Evolutionary conservation across 1,284 basidiomycete genomes (phyloP).

Genomic region (Sporisorium graminicola): DNA sequence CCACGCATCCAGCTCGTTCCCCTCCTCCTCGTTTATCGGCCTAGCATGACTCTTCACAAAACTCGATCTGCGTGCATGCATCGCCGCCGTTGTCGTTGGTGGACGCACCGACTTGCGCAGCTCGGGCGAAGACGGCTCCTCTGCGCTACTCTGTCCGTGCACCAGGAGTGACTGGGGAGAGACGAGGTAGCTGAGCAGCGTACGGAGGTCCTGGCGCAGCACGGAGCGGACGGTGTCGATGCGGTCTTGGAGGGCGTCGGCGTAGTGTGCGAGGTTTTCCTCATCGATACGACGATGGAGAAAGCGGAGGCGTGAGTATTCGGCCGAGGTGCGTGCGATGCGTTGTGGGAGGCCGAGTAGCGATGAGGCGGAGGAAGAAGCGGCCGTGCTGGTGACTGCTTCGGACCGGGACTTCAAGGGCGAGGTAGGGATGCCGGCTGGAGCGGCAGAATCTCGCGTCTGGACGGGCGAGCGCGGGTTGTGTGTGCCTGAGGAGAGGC

Average conservation of each 20-base stretch:
- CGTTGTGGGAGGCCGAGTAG: constrained; percentile 75
- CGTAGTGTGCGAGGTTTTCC: constrained; percentile 79
- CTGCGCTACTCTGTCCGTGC: constrained; percentile 13
- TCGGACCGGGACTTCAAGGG: constrained; percentile 9
- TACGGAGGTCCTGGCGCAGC: constrained; percentile 84
- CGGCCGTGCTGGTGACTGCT: background rate
- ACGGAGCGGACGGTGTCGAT: constrained; percentile 83
- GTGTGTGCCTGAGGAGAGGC: constrained; percentile 13
- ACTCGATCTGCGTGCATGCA: constrained; percentile 22
- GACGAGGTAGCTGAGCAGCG: constrained; percentile 77
- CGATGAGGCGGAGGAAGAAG: constrained; percentile 14
- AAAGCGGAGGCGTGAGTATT: constrained; percentile 93
- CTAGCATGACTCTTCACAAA: constrained; percentile 20
- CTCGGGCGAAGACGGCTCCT: constrained; percentile 26
- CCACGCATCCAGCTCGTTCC: constrained; percentile 39
- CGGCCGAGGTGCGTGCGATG: constrained; percentile 84
- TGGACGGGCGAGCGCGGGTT: background rate
- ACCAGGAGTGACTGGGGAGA: constrained; percentile 39
- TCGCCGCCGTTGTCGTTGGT: too few relatives aligned
- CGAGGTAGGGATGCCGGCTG: background rate
- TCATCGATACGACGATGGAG: constrained; percentile 83
- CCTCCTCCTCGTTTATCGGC: constrained; percentile 7
- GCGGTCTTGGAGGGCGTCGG: constrained; percentile 83
- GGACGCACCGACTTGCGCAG: constrained; percentile 14
- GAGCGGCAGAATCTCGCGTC: background rate